Base-by-base conservation (phyloP, 208 protist genomes). In the Kentomonas sorsogonicus region DNA sequence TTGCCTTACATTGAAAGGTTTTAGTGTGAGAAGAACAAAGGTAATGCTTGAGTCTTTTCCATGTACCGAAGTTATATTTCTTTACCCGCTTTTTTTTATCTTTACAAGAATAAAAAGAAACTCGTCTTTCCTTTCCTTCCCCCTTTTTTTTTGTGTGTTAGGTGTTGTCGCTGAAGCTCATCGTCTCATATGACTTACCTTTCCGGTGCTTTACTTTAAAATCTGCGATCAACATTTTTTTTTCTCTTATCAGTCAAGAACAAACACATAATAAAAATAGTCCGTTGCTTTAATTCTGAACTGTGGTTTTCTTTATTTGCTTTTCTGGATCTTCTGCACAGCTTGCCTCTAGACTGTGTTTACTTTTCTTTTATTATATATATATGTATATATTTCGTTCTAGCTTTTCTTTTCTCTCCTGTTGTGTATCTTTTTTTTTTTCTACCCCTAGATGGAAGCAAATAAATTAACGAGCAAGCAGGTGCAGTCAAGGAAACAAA, bases 291-390 rank as follows among this genome's bases (percentile, higher is more conserved):
- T 41, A 26, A 26, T 40, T 9, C 18, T 25, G 20, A 20, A 39
- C 26, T 31, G 15, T 59, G 58, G 41, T 52, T 53, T 59, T 66
- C 39, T 20, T 53, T 40, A 31, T 43, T 56, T 36, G 33, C 33
- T 36, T 36, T 36, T 36, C 11, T 5, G 5, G 33, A 15, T 11
- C 7, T 36, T 36, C 33, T 36, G 11, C 7, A 5, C 11, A 5
- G 5, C 7, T 11, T 36, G 5, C 7, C 11, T 36, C 33, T 36
- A 36, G 5, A 36, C 11, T 11, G 5, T 36, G 9, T 27, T 18
- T 26, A 10, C 6, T 47, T 47, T 4, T 27, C 9, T 5, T 9
- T 18, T 4, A 18, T 26, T 4, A 20, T 47, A n/a, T 26, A 47
- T 47, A 47, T 26, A 47, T 47, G 16, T 47, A 47, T 47, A 47